These are phyloP conservation scores for Bauhinia variegata DNA, from an alignment of 306 rosid species.

Conservation along the genomic window DNA sequence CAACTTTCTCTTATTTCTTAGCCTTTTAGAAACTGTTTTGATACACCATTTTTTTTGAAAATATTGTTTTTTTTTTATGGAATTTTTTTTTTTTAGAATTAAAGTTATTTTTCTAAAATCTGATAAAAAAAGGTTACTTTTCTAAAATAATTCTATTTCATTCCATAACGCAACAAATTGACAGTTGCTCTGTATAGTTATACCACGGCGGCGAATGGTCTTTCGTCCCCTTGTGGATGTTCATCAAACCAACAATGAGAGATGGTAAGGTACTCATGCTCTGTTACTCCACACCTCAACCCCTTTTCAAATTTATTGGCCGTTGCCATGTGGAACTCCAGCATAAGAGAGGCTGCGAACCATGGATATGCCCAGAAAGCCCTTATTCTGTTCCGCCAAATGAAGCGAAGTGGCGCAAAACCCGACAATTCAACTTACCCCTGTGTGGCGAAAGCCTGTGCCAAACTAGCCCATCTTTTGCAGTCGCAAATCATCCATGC, in stretches of 20 bases:
- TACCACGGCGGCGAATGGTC: no score
- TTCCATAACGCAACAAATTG: no score
- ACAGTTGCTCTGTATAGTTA: no score
- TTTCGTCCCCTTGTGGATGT: not conserved
- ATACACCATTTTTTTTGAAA: no score
- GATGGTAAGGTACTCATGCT: slow-evolving; percentile 22
- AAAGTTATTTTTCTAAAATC: no score
- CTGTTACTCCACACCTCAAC: slow-evolving; percentile 30
- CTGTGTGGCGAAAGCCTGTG: slow-evolving; percentile 56
- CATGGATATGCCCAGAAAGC: slow-evolving; percentile 44
- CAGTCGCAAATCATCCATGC: slow-evolving; percentile 52
- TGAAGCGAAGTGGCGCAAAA: slow-evolving; percentile 49
- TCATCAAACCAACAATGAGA: slow-evolving; percentile 26
- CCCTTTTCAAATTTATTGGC: slow-evolving; percentile 37
- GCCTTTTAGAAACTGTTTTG: no score
- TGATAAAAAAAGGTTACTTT: no score
- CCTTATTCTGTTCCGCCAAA: slow-evolving; percentile 47
- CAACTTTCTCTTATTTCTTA: no score
- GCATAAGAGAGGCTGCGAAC: slow-evolving; percentile 48
- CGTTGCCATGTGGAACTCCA: slow-evolving; percentile 42
- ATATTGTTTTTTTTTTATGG: no score
- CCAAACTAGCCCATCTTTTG: slow-evolving; percentile 42
- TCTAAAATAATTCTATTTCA: no score
- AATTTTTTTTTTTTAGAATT: no score
- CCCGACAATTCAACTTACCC: slow-evolving; percentile 60